Conservation (phyloP, 345 rosid species). For the Syzygium oleosum region DNA sequence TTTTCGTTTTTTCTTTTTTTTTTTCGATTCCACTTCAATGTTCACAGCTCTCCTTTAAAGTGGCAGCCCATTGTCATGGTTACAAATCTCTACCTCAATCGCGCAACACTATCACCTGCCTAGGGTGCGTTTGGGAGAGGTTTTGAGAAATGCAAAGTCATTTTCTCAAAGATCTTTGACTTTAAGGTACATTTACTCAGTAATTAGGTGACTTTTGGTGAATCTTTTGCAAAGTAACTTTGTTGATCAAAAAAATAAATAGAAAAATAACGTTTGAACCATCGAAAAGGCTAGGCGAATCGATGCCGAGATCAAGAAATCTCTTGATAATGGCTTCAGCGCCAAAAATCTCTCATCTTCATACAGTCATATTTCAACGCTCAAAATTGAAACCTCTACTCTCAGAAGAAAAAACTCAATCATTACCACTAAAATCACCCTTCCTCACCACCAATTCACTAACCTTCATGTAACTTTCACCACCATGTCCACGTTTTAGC, state of each 20-base stretch:
- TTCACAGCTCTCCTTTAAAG: neutral
- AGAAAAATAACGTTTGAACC: neutral
- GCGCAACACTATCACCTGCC: fast-evolving
- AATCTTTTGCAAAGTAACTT: neutral
- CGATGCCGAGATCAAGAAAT: neutral
- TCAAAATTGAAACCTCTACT: neutral
- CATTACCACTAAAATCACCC: neutral
- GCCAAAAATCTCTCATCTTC: neutral
- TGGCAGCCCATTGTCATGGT: neutral
- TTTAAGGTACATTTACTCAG: neutral
- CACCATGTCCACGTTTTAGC: slow-evolving; percentile 5
- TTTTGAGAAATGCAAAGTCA: neutral
- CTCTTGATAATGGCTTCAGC: neutral
- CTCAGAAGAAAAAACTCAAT: neutral
- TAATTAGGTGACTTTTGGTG: neutral
- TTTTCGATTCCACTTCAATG: neutral
- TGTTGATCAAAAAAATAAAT: neutral
- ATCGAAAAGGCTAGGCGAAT: neutral
- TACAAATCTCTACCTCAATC: neutral
- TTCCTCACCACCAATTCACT: slow-evolving; percentile 38
- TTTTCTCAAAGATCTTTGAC: neutral
- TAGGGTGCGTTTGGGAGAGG: neutral
- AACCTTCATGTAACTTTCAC: slow-evolving; percentile 24
- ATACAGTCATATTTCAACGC: neutral
- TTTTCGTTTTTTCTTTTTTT: neutral